Base-by-base conservation (phyloP, 495 filamentous ascomycete species). In the Letharia columbiana region DNA sequence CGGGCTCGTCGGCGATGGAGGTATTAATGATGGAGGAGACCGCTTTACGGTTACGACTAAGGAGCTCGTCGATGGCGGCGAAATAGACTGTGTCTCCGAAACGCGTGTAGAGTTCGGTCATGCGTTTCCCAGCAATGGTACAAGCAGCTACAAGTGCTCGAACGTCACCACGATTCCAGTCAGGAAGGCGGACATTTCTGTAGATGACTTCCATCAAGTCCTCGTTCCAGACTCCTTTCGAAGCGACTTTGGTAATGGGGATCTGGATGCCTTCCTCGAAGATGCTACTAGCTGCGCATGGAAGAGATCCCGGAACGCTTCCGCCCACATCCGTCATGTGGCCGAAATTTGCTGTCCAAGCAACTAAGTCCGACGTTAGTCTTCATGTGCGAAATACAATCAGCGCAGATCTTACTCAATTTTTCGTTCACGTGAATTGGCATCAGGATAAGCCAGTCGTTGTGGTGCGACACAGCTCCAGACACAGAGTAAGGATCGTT, bases 201-300 rank as follows among this genome's bases (percentile, higher is more conserved):
- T 74, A 81, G 4, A 83, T 73, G 18, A 82, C 70, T 23, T 79
- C 75, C 10, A 80, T 77, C 12, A 82, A 61, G 63, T 76, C 73
- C 2, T 69, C 39, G 65, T 81, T 83, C 72, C 78, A 77, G 31
- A 75, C 71, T 3, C 80, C 80, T 44, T 70, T 70, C 1, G 73
- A 68, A 61, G 79, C 81, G 0, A 83, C 71, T 67, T 83, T 83
- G 62, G 81, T 73, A 50, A 75, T 76, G 0, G 80, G 80, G n/a
- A 82, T 79, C 64, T 83, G 80, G 0, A 83, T 73, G 31, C 80
- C 80, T 44, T 82, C 80, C 50, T 83, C 80, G 60, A 82, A 83
- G 13, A 83, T 75, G 3, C 77, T 81, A 5, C 75, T 76, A 9
- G 78, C 78, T 50, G 81, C 80, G 67, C 81, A 80, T 4, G 79